phyloP scores from a whole-genome alignment of 495 filamentous ascomycete species.

The Choiromyces venosus region DNA sequence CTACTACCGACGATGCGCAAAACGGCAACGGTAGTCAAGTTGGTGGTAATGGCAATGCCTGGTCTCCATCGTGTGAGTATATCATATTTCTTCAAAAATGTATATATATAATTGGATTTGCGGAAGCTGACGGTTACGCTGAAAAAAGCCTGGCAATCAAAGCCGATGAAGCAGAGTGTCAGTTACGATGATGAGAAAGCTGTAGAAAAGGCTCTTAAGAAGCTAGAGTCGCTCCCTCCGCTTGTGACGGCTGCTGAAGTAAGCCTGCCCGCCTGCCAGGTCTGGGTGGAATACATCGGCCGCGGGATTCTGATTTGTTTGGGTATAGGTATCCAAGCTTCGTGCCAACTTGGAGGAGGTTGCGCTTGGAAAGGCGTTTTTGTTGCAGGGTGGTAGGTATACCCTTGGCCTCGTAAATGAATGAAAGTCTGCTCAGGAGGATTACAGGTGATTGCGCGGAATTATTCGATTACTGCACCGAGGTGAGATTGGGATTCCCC shows the following conservation, averaged over 20 bases:
- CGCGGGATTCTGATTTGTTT: not conserved
- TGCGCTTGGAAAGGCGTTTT: slow-evolving; percentile 84
- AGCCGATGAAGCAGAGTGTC: slow-evolving; percentile 88
- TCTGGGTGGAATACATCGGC: not conserved
- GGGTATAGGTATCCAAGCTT: slow-evolving; percentile 72
- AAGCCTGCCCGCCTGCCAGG: slow-evolving; percentile 8
- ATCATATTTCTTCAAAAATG: too few species aligned
- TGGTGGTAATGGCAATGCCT: not conserved
- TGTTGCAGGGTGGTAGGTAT: slow-evolving; percentile 69
- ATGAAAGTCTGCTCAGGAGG: slow-evolving; percentile 6
- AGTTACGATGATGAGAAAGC: slow-evolving; percentile 64
- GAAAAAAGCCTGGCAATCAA: slow-evolving; percentile 68
- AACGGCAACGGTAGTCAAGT: slow-evolving; percentile 10
- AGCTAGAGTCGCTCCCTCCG: slow-evolving; percentile 74
- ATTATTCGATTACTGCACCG: slow-evolving; percentile 92
- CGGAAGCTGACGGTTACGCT: not conserved
- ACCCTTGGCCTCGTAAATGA: slow-evolving; percentile 33
- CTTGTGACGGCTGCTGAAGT: slow-evolving; percentile 79
- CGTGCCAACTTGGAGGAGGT: slow-evolving; percentile 74
- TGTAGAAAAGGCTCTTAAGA: slow-evolving; percentile 59
- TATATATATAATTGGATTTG: too few species aligned
- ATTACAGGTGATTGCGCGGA: slow-evolving; percentile 79
- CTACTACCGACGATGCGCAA: slow-evolving; percentile 13
- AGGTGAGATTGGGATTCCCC: slow-evolving; percentile 44
- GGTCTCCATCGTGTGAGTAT: slow-evolving; percentile 33